A percentile compares a stretch with the other conserved stretches of the same genome.
Evolutionary conservation across 495 filamentous ascomycete genomes (phyloP).

Genomic region (Aspergillus steynii): DNA sequence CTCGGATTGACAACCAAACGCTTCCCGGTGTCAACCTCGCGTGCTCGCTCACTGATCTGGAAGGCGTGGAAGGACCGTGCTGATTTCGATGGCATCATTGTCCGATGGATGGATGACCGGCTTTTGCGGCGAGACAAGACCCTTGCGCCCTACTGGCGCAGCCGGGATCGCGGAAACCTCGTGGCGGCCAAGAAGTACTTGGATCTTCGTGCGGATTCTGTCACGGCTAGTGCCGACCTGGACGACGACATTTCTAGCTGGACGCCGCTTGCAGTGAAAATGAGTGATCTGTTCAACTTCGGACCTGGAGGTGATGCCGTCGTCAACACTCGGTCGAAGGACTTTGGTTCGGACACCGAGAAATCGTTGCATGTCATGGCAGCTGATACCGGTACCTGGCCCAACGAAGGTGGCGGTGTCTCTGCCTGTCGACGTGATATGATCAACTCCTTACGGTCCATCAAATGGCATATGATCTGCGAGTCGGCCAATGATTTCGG

Average conservation of each 20-base stretch:
- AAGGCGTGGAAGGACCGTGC: slow-evolving; percentile 61
- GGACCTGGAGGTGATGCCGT: slow-evolving; percentile 61
- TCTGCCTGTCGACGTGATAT: slow-evolving; percentile 68
- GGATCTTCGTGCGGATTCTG: slow-evolving; percentile 54
- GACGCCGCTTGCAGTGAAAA: slow-evolving; percentile 61
- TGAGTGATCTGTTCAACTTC: slow-evolving; percentile 63
- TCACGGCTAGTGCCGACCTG: slow-evolving; percentile 63
- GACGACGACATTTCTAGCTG: slow-evolving; percentile 59
- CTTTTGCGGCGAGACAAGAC: slow-evolving; percentile 56
- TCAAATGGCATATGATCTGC: slow-evolving; percentile 67
- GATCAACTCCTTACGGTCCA: slow-evolving; percentile 61
- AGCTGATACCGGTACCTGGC: slow-evolving; percentile 66
- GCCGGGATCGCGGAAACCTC: slow-evolving; percentile 56
- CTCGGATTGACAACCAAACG: slow-evolving; percentile 51
- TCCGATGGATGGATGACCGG: slow-evolving; percentile 64
- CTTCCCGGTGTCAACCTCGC: slow-evolving; percentile 57
- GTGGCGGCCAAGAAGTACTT: slow-evolving; percentile 55
- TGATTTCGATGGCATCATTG: slow-evolving; percentile 60
- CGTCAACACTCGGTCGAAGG: slow-evolving; percentile 43
- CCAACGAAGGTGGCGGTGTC: slow-evolving; percentile 65
- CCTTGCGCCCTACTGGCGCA: slow-evolving; percentile 58
- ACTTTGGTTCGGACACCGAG: slow-evolving; percentile 50
- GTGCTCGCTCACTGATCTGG: slow-evolving; percentile 62
- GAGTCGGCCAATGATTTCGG: slow-evolving; percentile 68
- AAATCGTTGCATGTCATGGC: slow-evolving; percentile 61